Percentiles rank a stretch among this genome's conserved stretches.
These are phyloP conservation scores for Acer saccharum DNA, from an alignment of 345 rosid genomes.

Conservation along the genomic window DNA sequence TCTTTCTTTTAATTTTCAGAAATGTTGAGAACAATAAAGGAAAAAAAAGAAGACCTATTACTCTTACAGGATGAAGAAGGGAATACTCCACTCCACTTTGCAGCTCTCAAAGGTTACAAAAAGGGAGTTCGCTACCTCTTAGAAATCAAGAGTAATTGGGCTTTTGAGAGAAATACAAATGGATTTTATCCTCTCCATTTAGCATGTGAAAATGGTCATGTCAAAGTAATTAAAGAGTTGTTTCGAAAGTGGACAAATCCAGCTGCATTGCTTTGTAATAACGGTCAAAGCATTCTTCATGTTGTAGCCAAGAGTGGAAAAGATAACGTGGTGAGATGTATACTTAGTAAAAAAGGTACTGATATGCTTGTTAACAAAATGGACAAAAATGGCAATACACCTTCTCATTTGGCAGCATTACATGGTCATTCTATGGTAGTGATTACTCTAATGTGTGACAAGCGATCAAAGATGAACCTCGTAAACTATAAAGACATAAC, in stretches of 20 bases:
- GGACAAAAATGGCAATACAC: slow-evolving; percentile 35
- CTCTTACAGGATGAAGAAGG: slow-evolving; percentile 24
- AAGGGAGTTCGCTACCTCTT: neutral
- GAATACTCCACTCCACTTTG: slow-evolving; percentile 10
- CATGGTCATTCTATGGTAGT: slow-evolving; percentile 20
- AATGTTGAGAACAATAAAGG: slow-evolving; percentile 11
- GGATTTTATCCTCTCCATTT: slow-evolving; percentile 29
- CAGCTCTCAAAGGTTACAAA: neutral
- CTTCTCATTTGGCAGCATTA: slow-evolving; percentile 34
- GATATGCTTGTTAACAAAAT: slow-evolving; percentile 23
- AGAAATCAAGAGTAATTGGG: neutral
- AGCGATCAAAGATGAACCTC: slow-evolving; percentile 13
- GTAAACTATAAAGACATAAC: slow-evolving; percentile 28
- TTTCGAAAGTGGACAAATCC: slow-evolving; percentile 20
- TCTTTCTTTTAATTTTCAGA: slow-evolving; percentile 14
- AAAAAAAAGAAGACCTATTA: slow-evolving; percentile 12
- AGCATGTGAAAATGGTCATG: slow-evolving; percentile 25
- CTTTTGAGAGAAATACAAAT: neutral
- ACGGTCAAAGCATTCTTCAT: slow-evolving; percentile 32
- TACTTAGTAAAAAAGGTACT: slow-evolving; percentile 7
- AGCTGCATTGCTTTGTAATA: slow-evolving; percentile 6
- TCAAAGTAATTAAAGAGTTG: slow-evolving; percentile 18
- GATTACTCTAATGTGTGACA: slow-evolving; percentile 17
- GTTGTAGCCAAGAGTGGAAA: slow-evolving; percentile 26
- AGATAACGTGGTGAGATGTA: slow-evolving; percentile 16